Evolutionary conservation across 2,329 filamentous ascomycete species (phyloP).

Genomic region (Ceratocystis diversiconidia): DNA sequence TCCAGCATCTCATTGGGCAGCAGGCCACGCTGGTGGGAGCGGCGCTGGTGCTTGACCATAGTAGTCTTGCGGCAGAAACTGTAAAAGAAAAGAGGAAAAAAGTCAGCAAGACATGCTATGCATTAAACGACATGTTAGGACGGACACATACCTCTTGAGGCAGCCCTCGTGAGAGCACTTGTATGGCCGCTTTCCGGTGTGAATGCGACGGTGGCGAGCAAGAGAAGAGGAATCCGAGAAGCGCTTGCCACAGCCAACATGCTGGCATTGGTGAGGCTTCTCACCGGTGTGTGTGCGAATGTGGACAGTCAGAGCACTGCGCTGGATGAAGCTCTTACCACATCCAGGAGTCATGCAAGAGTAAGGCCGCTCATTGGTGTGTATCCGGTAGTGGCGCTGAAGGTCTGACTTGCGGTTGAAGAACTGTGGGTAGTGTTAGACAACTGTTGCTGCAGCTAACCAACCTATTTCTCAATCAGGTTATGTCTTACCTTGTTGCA

Average conservation of each 20-base stretch:
- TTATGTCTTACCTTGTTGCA: constrained; percentile 42
- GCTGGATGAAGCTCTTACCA: constrained; percentile 57
- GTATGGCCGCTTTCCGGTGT: constrained; percentile 53
- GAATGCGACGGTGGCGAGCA: constrained; percentile 50
- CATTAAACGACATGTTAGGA: too few relatives aligned
- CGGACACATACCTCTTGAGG: constrained; percentile 39
- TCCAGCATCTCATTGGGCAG: constrained; percentile 40
- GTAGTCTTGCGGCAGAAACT: constrained; percentile 62
- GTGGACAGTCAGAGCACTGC: constrained; percentile 56
- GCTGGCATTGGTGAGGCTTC: constrained; percentile 55
- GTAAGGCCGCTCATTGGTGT: constrained; percentile 57
- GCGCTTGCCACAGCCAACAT: constrained; percentile 50
- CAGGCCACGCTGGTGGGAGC: constrained; percentile 45
- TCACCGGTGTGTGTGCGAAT: constrained; percentile 57
- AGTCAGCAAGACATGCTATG: constrained; percentile 18
- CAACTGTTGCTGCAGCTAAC: not conserved
- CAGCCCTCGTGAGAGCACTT: constrained; percentile 48
- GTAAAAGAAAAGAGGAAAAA: not conserved
- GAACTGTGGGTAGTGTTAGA: constrained; percentile 32
- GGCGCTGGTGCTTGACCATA: constrained; percentile 52
- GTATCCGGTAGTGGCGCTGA: constrained; percentile 55
- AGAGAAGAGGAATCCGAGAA: constrained; percentile 58
- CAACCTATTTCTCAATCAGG: not conserved
- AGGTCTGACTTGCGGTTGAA: constrained; percentile 61
- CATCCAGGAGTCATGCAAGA: constrained; percentile 45